These are phyloP conservation scores for Verticillium klebahnii DNA, from an alignment of 2,329 filamentous ascomycete genomes.

Conservation along the genomic window DNA sequence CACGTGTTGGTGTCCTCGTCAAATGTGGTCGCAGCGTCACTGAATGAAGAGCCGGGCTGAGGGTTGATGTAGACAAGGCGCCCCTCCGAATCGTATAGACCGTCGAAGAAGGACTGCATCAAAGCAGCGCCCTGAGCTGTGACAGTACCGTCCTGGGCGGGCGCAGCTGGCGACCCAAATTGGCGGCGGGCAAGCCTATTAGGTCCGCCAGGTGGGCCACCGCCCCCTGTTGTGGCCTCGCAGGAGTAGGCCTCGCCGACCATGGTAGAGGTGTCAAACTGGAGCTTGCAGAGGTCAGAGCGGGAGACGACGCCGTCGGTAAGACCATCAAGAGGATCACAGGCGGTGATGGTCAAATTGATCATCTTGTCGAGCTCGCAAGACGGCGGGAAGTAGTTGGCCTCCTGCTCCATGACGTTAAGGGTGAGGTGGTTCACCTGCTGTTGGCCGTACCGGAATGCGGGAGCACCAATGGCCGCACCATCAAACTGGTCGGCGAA, in stretches of 20 bases:
- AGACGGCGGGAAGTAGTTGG: conserved; percentile 33
- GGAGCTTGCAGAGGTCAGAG: conserved; percentile 28
- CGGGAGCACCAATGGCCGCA: conserved; percentile 39
- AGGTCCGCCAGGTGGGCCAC: conserved; percentile 17
- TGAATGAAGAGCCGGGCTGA: conserved; percentile 24
- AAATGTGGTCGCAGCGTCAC: conserved; percentile 27
- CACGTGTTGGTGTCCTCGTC: conserved; percentile 23
- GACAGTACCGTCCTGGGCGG: conserved; percentile 28
- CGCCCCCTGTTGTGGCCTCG: conserved; percentile 31
- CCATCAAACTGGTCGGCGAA: conserved; percentile 44
- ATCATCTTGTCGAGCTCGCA: conserved; percentile 37
- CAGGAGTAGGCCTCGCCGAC: conserved; percentile 29
- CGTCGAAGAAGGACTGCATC: conserved; percentile 26
- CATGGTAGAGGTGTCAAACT: conserved; percentile 24
- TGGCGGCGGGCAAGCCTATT: conserved; percentile 2
- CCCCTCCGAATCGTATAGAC: conserved; percentile 29
- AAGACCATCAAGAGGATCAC: conserved; percentile 50
- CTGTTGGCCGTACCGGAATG: conserved; percentile 39
- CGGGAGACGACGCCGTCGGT: conserved; percentile 32
- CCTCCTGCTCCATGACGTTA: conserved; percentile 30
- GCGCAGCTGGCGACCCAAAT: conserved; percentile 19
- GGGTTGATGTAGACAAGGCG: conserved; percentile 29
- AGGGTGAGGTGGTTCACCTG: conserved; percentile 37
- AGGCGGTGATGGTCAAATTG: conserved; percentile 49
- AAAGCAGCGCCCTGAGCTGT: conserved; percentile 28